Evolutionary conservation across 164 flowering plant species (phyloP).

Genomic region (Cinnamomum micranthum): DNA sequence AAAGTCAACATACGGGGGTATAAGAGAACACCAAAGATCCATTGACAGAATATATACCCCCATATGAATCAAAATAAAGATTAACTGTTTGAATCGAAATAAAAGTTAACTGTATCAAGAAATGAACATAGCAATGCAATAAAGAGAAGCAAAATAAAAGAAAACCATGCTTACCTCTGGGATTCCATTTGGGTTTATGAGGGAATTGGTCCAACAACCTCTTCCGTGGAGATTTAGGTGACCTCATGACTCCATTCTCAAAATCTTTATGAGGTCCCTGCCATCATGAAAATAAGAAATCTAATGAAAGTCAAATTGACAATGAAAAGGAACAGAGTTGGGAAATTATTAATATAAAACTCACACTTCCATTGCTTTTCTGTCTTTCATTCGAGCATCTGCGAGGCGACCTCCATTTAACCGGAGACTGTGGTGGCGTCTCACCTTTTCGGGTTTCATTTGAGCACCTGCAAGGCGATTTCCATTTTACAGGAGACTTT

Average conservation of each 20-base stretch:
- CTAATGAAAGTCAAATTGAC: not conserved
- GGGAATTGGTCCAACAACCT: constrained; percentile 27
- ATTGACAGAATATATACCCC: too few species aligned
- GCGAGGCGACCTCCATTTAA: constrained; percentile 62
- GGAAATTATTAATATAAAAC: constrained; percentile 10
- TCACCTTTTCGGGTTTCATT: not conserved
- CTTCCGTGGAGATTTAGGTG: constrained; percentile 30
- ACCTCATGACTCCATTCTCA: constrained; percentile 9
- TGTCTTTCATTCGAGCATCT: constrained; percentile 19
- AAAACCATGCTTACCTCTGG: constrained; percentile 39
- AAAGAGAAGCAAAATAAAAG: too few species aligned
- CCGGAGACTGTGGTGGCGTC: constrained; percentile 13
- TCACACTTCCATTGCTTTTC: constrained; percentile 23
- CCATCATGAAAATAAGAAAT: not conserved
- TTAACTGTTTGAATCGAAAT: too few species aligned
- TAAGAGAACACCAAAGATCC: too few species aligned
- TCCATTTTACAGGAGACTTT: constrained; percentile 33
- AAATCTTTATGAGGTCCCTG: constrained; percentile 32
- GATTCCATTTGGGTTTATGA: constrained; percentile 55
- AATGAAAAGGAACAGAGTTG: not conserved
- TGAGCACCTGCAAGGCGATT: constrained; percentile 58
- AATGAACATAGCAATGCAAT: not conserved
- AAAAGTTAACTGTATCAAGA: not conserved
- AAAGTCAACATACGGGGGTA: too few species aligned
- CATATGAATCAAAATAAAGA: too few species aligned